Percentiles rank a stretch among this genome's conserved stretches.
These are phyloP conservation scores for Syncephalastrum monosporum DNA, from an alignment of 371 early-diverging fungal genomes.

Conservation along the genomic window DNA sequence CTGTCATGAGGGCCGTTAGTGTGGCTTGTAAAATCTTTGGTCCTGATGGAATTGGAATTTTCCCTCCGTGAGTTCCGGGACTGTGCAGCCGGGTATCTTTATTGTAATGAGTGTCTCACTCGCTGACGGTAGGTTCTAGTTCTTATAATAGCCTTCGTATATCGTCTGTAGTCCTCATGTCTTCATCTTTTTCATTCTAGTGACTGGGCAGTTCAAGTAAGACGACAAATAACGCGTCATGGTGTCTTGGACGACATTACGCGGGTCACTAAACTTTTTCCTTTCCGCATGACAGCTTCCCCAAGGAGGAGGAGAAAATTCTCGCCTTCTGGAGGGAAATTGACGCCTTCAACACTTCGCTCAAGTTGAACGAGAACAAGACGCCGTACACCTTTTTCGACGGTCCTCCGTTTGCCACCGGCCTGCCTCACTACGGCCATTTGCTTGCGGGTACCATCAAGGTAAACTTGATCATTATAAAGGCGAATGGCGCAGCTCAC, in stretches of 20 bases:
- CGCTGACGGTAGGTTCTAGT: slow-evolving; percentile 31
- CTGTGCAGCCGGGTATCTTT: no score
- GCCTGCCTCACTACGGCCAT: slow-evolving; percentile 99
- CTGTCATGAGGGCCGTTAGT: no score
- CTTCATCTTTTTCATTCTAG: slow-evolving; percentile 14
- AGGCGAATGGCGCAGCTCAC: not conserved
- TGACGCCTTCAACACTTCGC: slow-evolving; percentile 95
- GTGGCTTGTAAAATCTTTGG: no score
- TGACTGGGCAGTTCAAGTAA: slow-evolving; percentile 58
- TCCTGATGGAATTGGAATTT: no score
- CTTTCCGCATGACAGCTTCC: slow-evolving; percentile 73
- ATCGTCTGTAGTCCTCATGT: no score
- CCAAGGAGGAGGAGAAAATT: slow-evolving; percentile 95
- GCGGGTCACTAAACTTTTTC: slow-evolving; percentile 2
- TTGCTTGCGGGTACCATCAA: slow-evolving; percentile 99
- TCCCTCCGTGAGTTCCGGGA: no score
- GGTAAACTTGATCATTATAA: slow-evolving; percentile 36
- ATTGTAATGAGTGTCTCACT: slow-evolving; percentile 13
- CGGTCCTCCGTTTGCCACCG: slow-evolving; percentile 99
- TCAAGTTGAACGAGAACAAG: slow-evolving; percentile 91
- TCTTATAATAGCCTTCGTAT: not conserved
- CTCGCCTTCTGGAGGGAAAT: slow-evolving; percentile 97
- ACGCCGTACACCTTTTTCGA: slow-evolving; percentile 96
- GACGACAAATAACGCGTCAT: slow-evolving; percentile 34
- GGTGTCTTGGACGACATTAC: slow-evolving; percentile 4